Base-by-base conservation (phyloP, 805 yeast genomes). In the Cyberlindnera saturnus region DNA sequence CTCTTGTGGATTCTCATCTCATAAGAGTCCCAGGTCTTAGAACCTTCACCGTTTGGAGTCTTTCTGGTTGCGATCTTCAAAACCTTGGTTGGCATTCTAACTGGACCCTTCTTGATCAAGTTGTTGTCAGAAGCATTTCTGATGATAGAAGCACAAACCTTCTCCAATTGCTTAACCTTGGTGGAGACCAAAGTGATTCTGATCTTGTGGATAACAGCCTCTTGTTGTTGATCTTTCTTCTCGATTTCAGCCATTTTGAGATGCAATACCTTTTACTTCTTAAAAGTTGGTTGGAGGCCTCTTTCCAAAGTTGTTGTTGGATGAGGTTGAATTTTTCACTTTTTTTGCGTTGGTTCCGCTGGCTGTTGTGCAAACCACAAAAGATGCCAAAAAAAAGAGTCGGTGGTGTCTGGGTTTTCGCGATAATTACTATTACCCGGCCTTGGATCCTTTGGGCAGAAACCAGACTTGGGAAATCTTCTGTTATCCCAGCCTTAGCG, bases 11-110 rank as follows among this genome's bases (percentile, higher is more conserved):
- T 89, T 86, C 97, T 91, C 96, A 93, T 86, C 82, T 93, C 99
- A 75, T 82, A 93, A 65, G 95, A 79, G 73, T 93, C 99, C 97
- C 97, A 93, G 66, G 99, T 93, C 91, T 93, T 93, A 64, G 99
- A 93, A 93, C 99, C 99, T 81, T 93, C 97, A 93, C 99, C 99
- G 75, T 95, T 95, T 69, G 99, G 99, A 70, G 99, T 86, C 90
- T 93, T 93, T 87, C 99, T 89, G 86, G 99, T 93, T 77, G 95
- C 80, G 78, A 93, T 80, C 77, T 86, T 88, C 69, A 93, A 86
- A 64, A 86, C 93, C 86, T 90, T 93, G 76, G 99, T 93, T 80
- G 99, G 99, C 79, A 93, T 76, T 86, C 99, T 90, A 69, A 93
- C 96, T 63, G 99, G 99, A 70, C 99, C 99, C 81, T 89, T 91